Base-by-base conservation (phyloP, 768 basidiomycete genomes). In the Hortiboletus campestris region DNA sequence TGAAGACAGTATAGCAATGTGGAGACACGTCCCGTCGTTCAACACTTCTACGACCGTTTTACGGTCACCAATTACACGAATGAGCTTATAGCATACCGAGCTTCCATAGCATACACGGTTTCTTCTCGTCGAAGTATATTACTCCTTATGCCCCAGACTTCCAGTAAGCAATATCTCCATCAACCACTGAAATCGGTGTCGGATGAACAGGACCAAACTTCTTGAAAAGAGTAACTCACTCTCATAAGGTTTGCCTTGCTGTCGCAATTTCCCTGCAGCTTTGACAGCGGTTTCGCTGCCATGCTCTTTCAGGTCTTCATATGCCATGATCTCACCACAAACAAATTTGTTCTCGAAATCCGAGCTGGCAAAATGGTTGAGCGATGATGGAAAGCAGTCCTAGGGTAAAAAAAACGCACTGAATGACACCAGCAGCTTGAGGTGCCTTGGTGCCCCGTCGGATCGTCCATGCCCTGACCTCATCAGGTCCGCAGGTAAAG, bases 311-410 rank as follows among this genome's bases (percentile, higher is more conserved):
- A 99, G 77, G 72, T 98, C 97, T 0, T 86, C 84, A 65, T 86
- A 97, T 1, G 84, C 67, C 94, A 98, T 96, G 69, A 98, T 96
- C 74, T 98, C 96, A 72, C 94, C 94, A 60, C 94, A 97, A 22
- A 98, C 89, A 63, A 97, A 97, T 75, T 97, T 95, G 74, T 96
- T 91, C 77, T 98, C 94, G 69, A 98, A 98, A 74, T 98, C 95
- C 49, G 92, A 88, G 79, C 90, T 92, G 57, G 35, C 48, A 39
- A 19, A 9, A 40, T 20, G 19, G 39, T 39, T 51, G 19, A 59
- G 55, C 13, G 29, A 6, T 22, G 22, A 42, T 19, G 5, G 17
- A 32, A 46, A 36, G 11, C 16, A 25, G 38, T 14, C 6, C 25
- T 12, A n/a, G 6, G 25, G 9, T n/a, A 17, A 22, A 44, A 22